These are phyloP conservation scores for Lepidopterella palustris DNA, from an alignment of 495 filamentous ascomycete species.

Conservation along the genomic window DNA sequence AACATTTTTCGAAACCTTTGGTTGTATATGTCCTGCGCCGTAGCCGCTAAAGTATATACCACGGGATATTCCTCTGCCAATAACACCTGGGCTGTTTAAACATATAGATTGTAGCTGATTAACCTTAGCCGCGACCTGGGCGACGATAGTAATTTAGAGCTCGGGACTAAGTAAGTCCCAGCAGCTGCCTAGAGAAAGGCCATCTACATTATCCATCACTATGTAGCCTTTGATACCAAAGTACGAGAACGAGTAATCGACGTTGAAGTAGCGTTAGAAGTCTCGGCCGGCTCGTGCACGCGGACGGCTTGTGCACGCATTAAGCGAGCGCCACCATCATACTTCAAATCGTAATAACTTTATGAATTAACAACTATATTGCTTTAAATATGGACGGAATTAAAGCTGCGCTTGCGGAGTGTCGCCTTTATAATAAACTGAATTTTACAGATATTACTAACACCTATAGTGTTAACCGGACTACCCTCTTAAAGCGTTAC, in stretches of 20 bases:
- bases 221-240: conserved; percentile 13
- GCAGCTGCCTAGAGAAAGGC: conserved; percentile 9
- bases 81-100: conserved; percentile 7
- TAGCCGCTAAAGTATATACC: conserved; percentile 9
- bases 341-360: no score
- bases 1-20: conserved; percentile 8
- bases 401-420: no score
- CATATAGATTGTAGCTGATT: conserved; percentile 8
- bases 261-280: conserved; percentile 10
- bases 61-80: conserved; percentile 9
- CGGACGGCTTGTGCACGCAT: no score
- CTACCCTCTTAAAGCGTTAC: no score
- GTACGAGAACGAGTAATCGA: conserved; percentile 7
- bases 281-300: no score
- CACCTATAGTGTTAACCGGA: neutral
- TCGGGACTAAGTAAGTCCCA: conserved; percentile 7
- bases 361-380: no score
- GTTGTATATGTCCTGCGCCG: conserved; percentile 7
- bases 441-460: neutral
- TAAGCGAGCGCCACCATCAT: no score
- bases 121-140: conserved; percentile 5
- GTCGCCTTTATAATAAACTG: no score
- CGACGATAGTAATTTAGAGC: conserved; percentile 8
- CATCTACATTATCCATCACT: conserved; percentile 13
- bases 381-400: no score